Evolutionary conservation across 2,329 filamentous ascomycete species (phyloP), one percentile per base, ranked within the genome.

Genomic region (Claviceps purpurea): DNA sequence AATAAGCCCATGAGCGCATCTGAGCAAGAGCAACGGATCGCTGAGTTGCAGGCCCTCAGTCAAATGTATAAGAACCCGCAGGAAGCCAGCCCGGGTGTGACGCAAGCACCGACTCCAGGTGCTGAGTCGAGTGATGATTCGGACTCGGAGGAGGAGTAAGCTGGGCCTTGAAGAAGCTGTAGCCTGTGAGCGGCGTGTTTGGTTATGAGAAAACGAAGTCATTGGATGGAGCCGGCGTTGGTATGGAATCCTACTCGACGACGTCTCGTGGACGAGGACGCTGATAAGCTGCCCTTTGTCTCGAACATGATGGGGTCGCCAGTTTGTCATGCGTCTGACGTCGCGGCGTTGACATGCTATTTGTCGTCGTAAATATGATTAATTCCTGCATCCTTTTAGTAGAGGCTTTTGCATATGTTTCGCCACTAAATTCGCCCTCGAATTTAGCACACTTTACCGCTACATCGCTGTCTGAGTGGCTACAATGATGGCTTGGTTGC

Each of bases 1-100:
- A 85, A 87, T 66, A 87, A 87, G 72, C 83, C 83, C 1, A 87
- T 87, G 83, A 82, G 78, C 63, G 84, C 83, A 56, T 70, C 72
- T 22, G 82, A 87, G 65, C 83, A 87, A 64, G 81, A 85, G 59
- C 74, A 76, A 26, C 79, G 77, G 52, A 85, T 87, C 58, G 72
- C 75, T 30, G 71, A 78, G 60, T 72, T 87, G 47, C 74, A 77
- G 58, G 73, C 74, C 54, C 73, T 80, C 55, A 67, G 78, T 41
- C 70, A 70, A 43, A 60, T 70, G 53, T 71, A 70, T 55, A 66
- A 63, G 53, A 60, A 62, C 5, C 66, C 64, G 30, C 60, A 65
- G 38, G 68, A 68, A 43, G 58, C 62, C 8, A 56, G 56, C 7
- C 54, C 56, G 43, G 58, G 56, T 39, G 55, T 60, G 53, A 50